Evolutionary conservation across 192 early-diverging fungal species (phyloP).

Genomic region (Jimgerdemannia flammicorona): DNA sequence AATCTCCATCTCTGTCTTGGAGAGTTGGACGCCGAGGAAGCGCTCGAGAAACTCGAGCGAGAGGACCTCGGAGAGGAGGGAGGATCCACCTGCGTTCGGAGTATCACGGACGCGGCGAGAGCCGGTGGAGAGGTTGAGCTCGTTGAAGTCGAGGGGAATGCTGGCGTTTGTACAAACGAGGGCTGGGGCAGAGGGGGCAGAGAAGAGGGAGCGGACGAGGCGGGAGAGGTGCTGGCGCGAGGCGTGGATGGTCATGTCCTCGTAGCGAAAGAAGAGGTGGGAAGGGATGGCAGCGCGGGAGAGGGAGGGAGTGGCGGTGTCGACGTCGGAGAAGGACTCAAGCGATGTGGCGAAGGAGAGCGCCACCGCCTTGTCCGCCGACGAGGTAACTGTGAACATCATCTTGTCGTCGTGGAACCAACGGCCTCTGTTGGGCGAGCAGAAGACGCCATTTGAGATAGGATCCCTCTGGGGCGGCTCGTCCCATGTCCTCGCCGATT

Average conservation of each 20-base stretch:
- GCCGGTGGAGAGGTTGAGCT: background rate
- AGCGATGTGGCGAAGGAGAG: background rate
- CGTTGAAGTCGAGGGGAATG: background rate
- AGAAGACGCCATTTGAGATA: background rate
- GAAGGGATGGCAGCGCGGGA: background rate
- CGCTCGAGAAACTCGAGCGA: constrained; percentile 41
- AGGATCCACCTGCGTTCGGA: constrained; percentile 48
- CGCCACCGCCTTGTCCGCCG: background rate
- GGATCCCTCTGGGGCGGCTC: background rate
- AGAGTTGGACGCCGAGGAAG: constrained; percentile 34
- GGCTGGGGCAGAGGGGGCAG: background rate
- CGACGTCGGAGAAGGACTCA: background rate
- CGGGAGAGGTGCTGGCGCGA: background rate
- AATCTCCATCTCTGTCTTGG: constrained; percentile 52
- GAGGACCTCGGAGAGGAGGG: constrained; percentile 41
- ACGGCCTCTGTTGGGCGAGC: background rate
- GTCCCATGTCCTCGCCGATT: background rate
- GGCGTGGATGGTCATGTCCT: background rate
- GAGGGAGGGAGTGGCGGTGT: background rate
- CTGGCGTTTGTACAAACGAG: background rate
- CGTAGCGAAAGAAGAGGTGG: constrained; percentile 2
- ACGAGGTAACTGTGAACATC: background rate
- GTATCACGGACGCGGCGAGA: constrained; percentile 3
- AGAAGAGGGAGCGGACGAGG: background rate
- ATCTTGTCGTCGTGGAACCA: background rate